Evolutionary conservation across 768 basidiomycete genomes (phyloP).

Genomic region (Boletus subcaerulescens): DNA sequence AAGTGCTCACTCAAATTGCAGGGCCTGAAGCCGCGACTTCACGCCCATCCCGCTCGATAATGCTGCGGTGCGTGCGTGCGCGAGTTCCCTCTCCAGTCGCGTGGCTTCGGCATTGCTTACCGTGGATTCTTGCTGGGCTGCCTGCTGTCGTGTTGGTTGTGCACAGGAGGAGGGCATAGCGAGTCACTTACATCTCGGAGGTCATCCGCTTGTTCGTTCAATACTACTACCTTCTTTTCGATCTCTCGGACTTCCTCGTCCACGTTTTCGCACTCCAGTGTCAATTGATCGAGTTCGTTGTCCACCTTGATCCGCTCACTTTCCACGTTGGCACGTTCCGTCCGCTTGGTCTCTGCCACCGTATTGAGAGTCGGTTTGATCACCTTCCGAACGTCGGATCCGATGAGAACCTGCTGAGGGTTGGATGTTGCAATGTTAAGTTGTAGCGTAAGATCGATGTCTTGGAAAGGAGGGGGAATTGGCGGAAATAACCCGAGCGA

Average conservation of each 20-base stretch:
- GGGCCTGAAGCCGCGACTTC: constrained; percentile 69
- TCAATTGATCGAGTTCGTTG: constrained; percentile 77
- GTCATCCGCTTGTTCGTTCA: constrained; percentile 78
- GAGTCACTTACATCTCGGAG: constrained; percentile 64
- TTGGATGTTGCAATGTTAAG: constrained; percentile 76
- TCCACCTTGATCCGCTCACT: constrained; percentile 79
- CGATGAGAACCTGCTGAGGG: constrained; percentile 62
- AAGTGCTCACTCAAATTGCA: constrained; percentile 68
- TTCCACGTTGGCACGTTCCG: constrained; percentile 66
- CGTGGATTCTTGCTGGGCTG: constrained; percentile 71
- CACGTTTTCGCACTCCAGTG: constrained; percentile 73
- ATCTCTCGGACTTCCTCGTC: constrained; percentile 74
- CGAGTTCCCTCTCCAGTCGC: constrained; percentile 68
- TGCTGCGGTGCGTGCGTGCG: constrained; percentile 71
- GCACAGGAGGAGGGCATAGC: not conserved
- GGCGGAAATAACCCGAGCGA: constrained; percentile 76
- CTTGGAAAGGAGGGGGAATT: constrained; percentile 64
- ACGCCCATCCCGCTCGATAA: constrained; percentile 81
- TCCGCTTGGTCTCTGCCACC: constrained; percentile 69
- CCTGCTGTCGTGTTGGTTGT: constrained; percentile 39
- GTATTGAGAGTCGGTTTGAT: constrained; percentile 75
- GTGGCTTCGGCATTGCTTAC: constrained; percentile 64
- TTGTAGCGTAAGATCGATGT: constrained; percentile 76
- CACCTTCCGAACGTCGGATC: constrained; percentile 65
- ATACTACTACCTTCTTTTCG: constrained; percentile 65